Percentiles rank a stretch among this genome's conserved stretches.
Conservation (phyloP, 768 basidiomycete species). For the Pleurotus ostreatus region DNA sequence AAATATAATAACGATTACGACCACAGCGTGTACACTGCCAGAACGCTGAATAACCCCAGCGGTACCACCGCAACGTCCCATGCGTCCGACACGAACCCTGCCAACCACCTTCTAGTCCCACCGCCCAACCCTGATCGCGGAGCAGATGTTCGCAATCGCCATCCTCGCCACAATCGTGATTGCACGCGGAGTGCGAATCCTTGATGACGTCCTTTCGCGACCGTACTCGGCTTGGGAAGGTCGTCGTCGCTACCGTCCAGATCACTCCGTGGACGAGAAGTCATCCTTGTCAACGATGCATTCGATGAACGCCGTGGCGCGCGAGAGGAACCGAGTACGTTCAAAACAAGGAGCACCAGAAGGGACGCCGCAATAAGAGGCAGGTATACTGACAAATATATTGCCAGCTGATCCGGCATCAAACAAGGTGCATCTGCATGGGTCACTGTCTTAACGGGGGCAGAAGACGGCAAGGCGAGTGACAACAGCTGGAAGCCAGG, state of each 20-base stretch:
- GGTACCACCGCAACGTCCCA: constrained; percentile 41
- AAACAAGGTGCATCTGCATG: constrained; percentile 64
- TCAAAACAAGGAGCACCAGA: constrained; percentile 30
- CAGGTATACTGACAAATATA: constrained; percentile 71
- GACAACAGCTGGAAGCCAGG: constrained; percentile 93
- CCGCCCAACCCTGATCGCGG: neutral
- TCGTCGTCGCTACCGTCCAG: neutral
- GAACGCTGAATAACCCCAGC: constrained; percentile 31
- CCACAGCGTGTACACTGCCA: neutral
- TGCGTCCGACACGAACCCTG: constrained; percentile 32
- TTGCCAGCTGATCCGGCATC: constrained; percentile 79
- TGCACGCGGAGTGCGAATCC: constrained; percentile 1
- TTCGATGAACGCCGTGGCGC: neutral
- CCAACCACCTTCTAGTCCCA: constrained; percentile 12
- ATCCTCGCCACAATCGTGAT: neutral
- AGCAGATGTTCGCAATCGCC: neutral
- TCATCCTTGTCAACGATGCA: neutral
- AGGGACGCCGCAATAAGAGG: constrained; percentile 65
- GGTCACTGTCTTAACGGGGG: constrained; percentile 18
- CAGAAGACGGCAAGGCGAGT: constrained; percentile 39
- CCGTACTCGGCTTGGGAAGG: neutral
- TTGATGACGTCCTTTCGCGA: constrained; percentile 1
- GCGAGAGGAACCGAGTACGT: neutral
- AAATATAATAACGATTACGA: neutral
- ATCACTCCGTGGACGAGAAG: neutral